Conservation (phyloP, 176 grass and related monocot genomes). For the Pontederia paniculata region DNA sequence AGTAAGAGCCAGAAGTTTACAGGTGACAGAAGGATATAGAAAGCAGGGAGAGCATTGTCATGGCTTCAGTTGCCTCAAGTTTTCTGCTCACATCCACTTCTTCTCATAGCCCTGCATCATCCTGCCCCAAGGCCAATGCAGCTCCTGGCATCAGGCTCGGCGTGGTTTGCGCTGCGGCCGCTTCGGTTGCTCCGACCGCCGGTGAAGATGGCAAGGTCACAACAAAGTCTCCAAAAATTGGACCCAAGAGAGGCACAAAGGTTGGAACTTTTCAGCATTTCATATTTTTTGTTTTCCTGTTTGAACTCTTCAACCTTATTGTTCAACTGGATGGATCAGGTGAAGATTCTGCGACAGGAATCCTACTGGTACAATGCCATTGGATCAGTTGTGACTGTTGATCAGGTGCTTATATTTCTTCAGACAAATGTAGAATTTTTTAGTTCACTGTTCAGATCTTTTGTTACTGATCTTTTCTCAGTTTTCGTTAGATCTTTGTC, state of each 20-base stretch:
- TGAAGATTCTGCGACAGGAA: conserved; percentile 6
- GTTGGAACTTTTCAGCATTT: neutral
- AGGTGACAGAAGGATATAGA: too few species aligned
- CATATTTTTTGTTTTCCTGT: too few species aligned
- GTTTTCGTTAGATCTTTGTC: too few species aligned
- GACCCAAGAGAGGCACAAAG: conserved; percentile 71
- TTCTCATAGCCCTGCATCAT: conserved; percentile 33
- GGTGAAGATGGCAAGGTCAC: conserved; percentile 17
- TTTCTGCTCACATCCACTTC: conserved; percentile 43
- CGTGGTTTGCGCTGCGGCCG: conserved; percentile 24
- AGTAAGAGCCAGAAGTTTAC: too few species aligned
- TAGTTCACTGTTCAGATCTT: neutral
- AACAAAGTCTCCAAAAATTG: conserved; percentile 45
- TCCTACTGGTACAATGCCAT: conserved; percentile 7
- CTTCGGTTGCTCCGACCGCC: neutral
- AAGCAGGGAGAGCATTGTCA: too few species aligned
- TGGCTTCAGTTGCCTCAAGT: conserved; percentile 65
- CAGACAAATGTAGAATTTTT: neutral
- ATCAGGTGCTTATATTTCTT: conserved; percentile 1
- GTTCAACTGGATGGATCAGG: neutral
- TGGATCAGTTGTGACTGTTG: conserved; percentile 9
- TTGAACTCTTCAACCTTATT: too few species aligned
- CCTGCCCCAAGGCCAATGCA: conserved; percentile 20
- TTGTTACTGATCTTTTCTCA: too few species aligned
- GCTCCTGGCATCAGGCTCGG: conserved; percentile 51